These are phyloP conservation scores for Termitomyces sp. DNA, from an alignment of 768 basidiomycete genomes.

Conservation along the genomic window DNA sequence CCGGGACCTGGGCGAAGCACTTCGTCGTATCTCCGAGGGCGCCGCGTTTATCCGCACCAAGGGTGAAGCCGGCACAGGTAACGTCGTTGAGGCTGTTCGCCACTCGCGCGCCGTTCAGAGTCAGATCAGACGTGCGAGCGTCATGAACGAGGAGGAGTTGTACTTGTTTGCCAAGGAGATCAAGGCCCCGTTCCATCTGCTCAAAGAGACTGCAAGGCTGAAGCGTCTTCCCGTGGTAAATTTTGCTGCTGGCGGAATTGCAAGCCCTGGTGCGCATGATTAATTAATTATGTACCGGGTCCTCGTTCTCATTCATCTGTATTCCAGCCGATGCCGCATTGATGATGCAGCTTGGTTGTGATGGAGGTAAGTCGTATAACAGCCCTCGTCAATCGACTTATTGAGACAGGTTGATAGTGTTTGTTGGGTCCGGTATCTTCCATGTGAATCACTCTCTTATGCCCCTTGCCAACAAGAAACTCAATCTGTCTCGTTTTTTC, in stretches of 20 bases:
- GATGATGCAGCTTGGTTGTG: constrained; percentile 99
- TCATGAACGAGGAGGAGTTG: constrained; percentile 93
- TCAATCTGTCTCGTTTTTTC: not conserved
- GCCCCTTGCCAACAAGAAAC: not conserved
- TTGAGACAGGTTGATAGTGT: constrained; percentile 48
- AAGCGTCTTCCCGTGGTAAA: constrained; percentile 94
- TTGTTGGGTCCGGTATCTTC: constrained; percentile 98
- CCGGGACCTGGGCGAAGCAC: constrained; percentile 91
- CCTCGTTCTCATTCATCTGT: constrained; percentile 3
- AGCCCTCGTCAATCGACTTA: not conserved
- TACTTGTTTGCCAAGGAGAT: constrained; percentile 91
- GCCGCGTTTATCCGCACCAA: constrained; percentile 99
- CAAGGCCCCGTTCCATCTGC: constrained; percentile 88
- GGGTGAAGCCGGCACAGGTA: constrained; percentile 87
- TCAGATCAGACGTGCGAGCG: constrained; percentile 80
- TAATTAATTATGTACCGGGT: not conserved
- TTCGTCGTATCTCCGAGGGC: constrained; percentile 94
- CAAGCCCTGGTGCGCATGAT: constrained; percentile 68
- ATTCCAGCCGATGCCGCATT: constrained; percentile 84
- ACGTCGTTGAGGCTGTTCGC: constrained; percentile 90
- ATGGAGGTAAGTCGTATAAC: constrained; percentile 63
- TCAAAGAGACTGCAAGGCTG: constrained; percentile 93
- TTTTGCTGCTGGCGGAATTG: constrained; percentile 93
- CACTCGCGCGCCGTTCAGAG: constrained; percentile 81
- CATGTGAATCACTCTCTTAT: constrained; percentile 46